Evolutionary conservation across 805 yeast species (phyloP), one percentile per base, ranked within the genome.

Genomic region (Zygotorulaspora danielsina): DNA sequence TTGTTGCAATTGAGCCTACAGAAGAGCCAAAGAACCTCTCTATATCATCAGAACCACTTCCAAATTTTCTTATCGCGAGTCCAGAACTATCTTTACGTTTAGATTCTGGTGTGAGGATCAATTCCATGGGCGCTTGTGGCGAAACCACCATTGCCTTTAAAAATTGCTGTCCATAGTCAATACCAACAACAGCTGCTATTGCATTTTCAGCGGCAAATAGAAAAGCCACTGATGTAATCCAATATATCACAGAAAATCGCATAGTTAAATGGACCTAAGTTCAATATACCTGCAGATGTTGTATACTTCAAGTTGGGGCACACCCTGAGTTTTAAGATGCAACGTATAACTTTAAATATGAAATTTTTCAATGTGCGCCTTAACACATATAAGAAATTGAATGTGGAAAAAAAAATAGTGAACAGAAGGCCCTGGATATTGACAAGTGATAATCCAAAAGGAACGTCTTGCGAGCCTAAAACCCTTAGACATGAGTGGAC

Each of bases 21-120:
- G 79, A 73, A 1, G 86, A 75, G 3, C 97, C 97, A 57, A 79
- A 87, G 1, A 77, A 66, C 51, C 97, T 72, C 54, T 84, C 90
- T 11, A 82, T 44, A 17, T 71, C 79, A 19, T 67, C 67, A 0
- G 42, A 34, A 49, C 65, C 39, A 61, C 53, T 29, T 40, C 60
- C 48, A 20, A 66, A 51, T 1, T 67, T 60, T 36, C 79, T 74
- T 44, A 89, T 69, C 1, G 84, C 80, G 9, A 93, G 51, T 1
- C 94, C 96, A 3, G 89, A 74, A 4, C 80, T 69, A 53, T 90
- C 97, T 59, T 93, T 93, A 42, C 98, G 73, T 63, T 88, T 86
- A 2, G 96, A 82, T 54, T 93, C 97, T 18, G 86, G 81, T 3
- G 97, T 86, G 45, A 93, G 67, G 10, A 93, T 81, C 28, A 93